These are phyloP conservation scores for Pseudevernia furfuracea DNA, from an alignment of 495 filamentous ascomycete genomes.

Conservation along the genomic window DNA sequence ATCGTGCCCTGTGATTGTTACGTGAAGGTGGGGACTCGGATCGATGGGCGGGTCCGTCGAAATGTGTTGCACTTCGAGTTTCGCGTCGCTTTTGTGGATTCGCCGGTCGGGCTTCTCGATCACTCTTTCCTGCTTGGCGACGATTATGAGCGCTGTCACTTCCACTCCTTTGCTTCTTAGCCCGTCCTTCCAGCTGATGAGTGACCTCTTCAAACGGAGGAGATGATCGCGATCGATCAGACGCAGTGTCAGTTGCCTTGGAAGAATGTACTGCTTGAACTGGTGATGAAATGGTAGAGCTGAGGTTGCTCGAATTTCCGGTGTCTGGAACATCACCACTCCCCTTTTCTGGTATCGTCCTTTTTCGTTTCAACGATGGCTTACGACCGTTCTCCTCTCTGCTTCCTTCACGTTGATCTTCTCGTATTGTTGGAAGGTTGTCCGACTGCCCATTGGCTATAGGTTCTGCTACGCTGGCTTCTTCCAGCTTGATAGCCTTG, in stretches of 20 bases:
- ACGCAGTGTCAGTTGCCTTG: conserved; percentile 31
- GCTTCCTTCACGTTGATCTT: conserved; percentile 21
- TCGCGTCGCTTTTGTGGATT: conserved; percentile 28
- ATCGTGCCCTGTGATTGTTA: conserved; percentile 54
- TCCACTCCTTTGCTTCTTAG: conserved; percentile 23
- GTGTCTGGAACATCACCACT: conserved; percentile 13
- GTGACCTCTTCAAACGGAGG: conserved; percentile 23
- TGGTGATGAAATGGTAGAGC: conserved; percentile 27
- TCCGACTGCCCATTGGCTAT: conserved; percentile 23
- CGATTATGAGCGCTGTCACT: conserved; percentile 14
- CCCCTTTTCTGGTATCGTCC: conserved; percentile 14
- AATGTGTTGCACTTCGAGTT: conserved; percentile 29
- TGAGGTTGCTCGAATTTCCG: conserved; percentile 25
- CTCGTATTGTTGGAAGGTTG: conserved; percentile 27
- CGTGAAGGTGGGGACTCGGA: conserved; percentile 58
- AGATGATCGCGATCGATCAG: conserved; percentile 32
- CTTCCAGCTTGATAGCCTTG: conserved; percentile 64
- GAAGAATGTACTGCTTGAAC: conserved; percentile 28
- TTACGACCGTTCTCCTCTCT: conserved; percentile 5
- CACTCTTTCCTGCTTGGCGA: conserved; percentile 21
- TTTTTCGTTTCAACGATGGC: conserved; percentile 25
- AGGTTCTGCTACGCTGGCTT: conserved; percentile 40
- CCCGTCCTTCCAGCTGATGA: conserved; percentile 10
- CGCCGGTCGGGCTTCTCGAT: conserved; percentile 15
- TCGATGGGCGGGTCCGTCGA: conserved; percentile 43